Conservation (phyloP, 108 stramenopile genomes). For the Discostella pseudostelligera region DNA sequence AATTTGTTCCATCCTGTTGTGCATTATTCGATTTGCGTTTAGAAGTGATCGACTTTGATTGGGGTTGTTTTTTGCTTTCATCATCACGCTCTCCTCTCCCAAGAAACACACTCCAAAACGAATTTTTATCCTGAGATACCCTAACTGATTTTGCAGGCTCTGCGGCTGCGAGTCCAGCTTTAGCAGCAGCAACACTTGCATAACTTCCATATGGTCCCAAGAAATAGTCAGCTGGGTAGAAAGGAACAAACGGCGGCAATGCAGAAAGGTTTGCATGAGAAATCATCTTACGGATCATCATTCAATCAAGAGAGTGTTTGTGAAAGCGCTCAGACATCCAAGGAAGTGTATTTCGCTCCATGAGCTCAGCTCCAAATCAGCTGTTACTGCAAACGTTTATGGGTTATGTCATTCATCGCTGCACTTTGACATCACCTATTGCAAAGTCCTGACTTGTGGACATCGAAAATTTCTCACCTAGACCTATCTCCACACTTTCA, state of each 20-base stretch:
- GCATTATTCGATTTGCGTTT: slow-evolving; percentile 20
- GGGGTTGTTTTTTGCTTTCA: neutral
- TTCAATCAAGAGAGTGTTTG: too few relatives aligned
- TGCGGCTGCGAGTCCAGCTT: slow-evolving; percentile 63
- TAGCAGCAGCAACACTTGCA: slow-evolving; percentile 65
- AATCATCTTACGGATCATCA: too few relatives aligned
- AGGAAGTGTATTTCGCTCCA: too few relatives aligned
- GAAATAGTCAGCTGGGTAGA: slow-evolving; percentile 85
- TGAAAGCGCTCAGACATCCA: too few relatives aligned
- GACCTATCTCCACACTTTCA: slow-evolving; percentile 78
- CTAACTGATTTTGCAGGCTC: slow-evolving; percentile 54
- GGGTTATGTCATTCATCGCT: too few relatives aligned
- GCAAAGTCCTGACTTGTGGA: too few relatives aligned
- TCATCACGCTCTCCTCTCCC: slow-evolving; percentile 1
- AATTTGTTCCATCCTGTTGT: slow-evolving; percentile 25
- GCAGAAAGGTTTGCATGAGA: too few relatives aligned
- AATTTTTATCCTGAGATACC: neutral
- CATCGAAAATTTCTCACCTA: slow-evolving; percentile 29
- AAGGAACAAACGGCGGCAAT: too few relatives aligned
- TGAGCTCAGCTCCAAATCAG: too few relatives aligned
- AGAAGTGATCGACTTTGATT: neutral
- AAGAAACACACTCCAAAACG: slow-evolving; percentile 7
- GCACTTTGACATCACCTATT: too few relatives aligned
- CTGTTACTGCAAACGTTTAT: too few relatives aligned
- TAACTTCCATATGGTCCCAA: slow-evolving; percentile 84